Percentiles rank a stretch among this genome's conserved stretches.
These are phyloP conservation scores for Coemansia nantahalensis DNA, from an alignment of 192 early-diverging fungal species.

Conservation along the genomic window DNA sequence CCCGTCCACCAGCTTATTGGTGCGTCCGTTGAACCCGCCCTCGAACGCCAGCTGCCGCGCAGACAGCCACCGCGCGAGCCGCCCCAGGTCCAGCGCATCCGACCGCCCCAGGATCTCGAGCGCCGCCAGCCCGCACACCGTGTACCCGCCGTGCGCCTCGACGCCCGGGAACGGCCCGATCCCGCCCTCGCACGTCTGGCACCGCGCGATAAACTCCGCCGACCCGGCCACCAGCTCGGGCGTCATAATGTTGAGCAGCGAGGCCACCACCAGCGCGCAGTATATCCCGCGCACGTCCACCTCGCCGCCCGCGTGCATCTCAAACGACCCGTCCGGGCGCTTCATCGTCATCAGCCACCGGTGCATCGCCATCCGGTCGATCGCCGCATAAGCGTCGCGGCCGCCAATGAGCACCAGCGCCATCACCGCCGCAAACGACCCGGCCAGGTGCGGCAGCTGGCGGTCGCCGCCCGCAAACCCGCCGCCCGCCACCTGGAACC, in stretches of 20 bases:
- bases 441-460: constrained; percentile 84
- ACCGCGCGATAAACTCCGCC: constrained; percentile 68
- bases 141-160: constrained; percentile 96
- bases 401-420: constrained; percentile 72
- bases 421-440: constrained; percentile 87
- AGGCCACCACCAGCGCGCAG: constrained; percentile 77
- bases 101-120: constrained; percentile 70
- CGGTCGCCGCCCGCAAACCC: constrained; percentile 82
- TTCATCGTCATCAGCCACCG: constrained; percentile 82
- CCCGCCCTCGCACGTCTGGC: constrained; percentile 95
- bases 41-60: constrained; percentile 84
- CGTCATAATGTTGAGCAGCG: constrained; percentile 80
- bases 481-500: constrained; percentile 67
- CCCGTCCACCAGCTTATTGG: constrained; percentile 97
- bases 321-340: constrained; percentile 83
- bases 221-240: constrained; percentile 66
- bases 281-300: constrained; percentile 88
- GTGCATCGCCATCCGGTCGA: constrained; percentile 58
- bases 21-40: constrained; percentile 94
- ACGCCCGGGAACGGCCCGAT: constrained; percentile 76
- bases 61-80: constrained; percentile 68
- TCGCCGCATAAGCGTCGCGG: constrained; percentile 61
- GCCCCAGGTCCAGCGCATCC: constrained; percentile 61
- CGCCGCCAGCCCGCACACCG: constrained; percentile 89
- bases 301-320: constrained; percentile 90